Evolutionary conservation across 352 stramenopile species (phyloP).

Genomic region (Globisporangium splendens): DNA sequence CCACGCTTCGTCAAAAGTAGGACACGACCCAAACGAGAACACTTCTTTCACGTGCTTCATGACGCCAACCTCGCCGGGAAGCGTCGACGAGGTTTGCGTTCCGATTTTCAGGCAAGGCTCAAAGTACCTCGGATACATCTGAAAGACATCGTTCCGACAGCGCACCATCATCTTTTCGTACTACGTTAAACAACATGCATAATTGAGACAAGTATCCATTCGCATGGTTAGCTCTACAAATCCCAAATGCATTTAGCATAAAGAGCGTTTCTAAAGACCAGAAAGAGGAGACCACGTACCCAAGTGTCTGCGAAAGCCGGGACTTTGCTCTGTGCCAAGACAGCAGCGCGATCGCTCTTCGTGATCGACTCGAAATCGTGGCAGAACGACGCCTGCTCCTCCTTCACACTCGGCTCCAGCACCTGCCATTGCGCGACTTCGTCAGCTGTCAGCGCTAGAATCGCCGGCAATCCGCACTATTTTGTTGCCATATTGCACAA

Average conservation of each 20-base stretch:
- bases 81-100: slow-evolving; percentile 10
- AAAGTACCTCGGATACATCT: slow-evolving; percentile 64
- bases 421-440: slow-evolving; percentile 34
- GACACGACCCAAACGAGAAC: slow-evolving; percentile 21
- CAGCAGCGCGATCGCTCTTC: slow-evolving; percentile 14
- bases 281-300: slow-evolving; percentile 20
- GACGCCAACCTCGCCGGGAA: slow-evolving; percentile 8
- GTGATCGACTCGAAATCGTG: slow-evolving; percentile 23
- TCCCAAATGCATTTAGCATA: neutral
- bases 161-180: slow-evolving; percentile 35
- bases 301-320: slow-evolving; percentile 21
- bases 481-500: neutral
- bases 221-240: neutral
- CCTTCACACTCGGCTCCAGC: slow-evolving; percentile 28
- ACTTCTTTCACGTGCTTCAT: slow-evolving; percentile 51
- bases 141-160: slow-evolving; percentile 57
- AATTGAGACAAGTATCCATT: neutral
- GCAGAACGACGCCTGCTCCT: slow-evolving; percentile 32
- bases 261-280: too few relatives aligned
- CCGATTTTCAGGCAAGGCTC: slow-evolving; percentile 33
- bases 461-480: slow-evolving; percentile 48
- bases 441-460: slow-evolving; percentile 45
- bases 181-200: slow-evolving; percentile 15
- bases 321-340: slow-evolving; percentile 11
- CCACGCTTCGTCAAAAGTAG: slow-evolving; percentile 12